Percentiles rank a stretch among this genome's conserved stretches.
These are phyloP conservation scores for Escovopsis sp. DNA, from an alignment of 2,329 filamentous ascomycete species.

Conservation along the genomic window DNA sequence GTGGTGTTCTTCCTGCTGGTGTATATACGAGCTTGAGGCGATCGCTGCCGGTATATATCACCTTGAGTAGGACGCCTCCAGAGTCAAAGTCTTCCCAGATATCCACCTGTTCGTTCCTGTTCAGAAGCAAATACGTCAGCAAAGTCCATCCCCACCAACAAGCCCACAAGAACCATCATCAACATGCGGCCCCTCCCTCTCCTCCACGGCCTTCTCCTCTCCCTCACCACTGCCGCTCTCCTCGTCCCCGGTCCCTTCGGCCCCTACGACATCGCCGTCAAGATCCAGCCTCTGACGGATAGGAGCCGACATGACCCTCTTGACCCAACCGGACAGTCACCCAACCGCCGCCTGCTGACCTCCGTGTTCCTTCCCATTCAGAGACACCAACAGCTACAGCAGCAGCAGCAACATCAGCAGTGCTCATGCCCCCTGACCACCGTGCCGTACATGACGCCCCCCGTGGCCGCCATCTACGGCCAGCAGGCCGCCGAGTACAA, in stretches of 20 bases:
- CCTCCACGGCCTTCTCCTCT: conserved; percentile 5
- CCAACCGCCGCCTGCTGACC: conserved; percentile 11
- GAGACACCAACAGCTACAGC: too few relatives aligned
- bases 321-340: conserved; percentile 15
- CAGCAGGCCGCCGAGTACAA: conserved; percentile 12
- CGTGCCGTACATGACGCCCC: conserved; percentile 19
- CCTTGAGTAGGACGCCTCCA: not conserved
- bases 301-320: conserved; percentile 15
- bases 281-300: conserved; percentile 15
- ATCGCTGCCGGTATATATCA: too few relatives aligned
- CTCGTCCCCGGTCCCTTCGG: conserved; percentile 15
- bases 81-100: not conserved
- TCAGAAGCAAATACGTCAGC: too few relatives aligned
- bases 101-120: not conserved
- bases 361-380: conserved; percentile 19
- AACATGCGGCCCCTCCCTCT: conserved; percentile 6
- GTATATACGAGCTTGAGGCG: too few relatives aligned
- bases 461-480: conserved; percentile 16
- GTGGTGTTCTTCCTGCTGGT: too few relatives aligned
- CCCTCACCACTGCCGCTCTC: conserved; percentile 10
- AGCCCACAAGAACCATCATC: too few relatives aligned
- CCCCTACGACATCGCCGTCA: conserved; percentile 14
- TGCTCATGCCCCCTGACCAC: conserved; percentile 8
- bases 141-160: not conserved
- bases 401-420: too few relatives aligned